phyloP scores from a whole-genome alignment of 2,329 filamentous ascomycete genomes.

The Diplodia scrobiculata region DNA sequence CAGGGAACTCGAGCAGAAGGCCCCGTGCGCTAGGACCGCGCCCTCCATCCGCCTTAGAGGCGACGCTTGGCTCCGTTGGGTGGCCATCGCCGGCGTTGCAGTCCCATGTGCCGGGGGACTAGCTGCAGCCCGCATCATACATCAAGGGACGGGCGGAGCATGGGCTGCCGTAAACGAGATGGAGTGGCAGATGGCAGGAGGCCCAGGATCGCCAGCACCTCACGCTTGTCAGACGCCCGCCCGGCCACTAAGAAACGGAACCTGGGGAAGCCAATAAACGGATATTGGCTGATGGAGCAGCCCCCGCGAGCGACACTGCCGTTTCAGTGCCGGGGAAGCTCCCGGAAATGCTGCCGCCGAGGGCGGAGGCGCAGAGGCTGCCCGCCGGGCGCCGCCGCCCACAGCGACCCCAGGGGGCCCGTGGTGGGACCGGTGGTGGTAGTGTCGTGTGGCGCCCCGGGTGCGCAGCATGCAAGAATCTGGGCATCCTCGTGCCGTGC shows the following conservation, averaged over 20 bases:
- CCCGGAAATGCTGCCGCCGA: constrained; percentile 4
- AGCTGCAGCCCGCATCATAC: constrained; percentile 27
- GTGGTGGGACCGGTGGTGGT: constrained; percentile 25
- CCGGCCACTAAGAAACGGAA: constrained; percentile 26
- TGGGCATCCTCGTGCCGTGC: constrained; percentile 27
- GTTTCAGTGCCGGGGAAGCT: constrained; percentile 21
- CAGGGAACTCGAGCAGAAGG: constrained; percentile 31
- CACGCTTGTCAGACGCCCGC: constrained; percentile 29
- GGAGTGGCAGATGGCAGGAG: constrained; percentile 27
- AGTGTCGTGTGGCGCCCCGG: constrained; percentile 26
- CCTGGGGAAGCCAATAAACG: constrained; percentile 38
- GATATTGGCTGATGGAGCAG: constrained; percentile 43
- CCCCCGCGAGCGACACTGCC: constrained; percentile 25
- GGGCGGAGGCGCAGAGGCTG: constrained; percentile 4
- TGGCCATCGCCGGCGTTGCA: constrained; percentile 27
- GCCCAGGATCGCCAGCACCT: constrained; percentile 28
- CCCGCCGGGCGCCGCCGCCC: constrained; percentile 10
- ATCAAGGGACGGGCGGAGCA: constrained; percentile 30
- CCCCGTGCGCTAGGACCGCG: constrained; percentile 26
- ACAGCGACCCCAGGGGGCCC: neutral
- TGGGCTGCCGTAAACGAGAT: constrained; percentile 30
- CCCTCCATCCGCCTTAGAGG: constrained; percentile 26
- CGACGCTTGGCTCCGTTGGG: constrained; percentile 30
- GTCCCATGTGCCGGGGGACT: constrained; percentile 27
- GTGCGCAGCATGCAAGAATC: constrained; percentile 20